phyloP scores from a whole-genome alignment of 164 flowering plant genomes.

The Chimonanthus praecox region DNA sequence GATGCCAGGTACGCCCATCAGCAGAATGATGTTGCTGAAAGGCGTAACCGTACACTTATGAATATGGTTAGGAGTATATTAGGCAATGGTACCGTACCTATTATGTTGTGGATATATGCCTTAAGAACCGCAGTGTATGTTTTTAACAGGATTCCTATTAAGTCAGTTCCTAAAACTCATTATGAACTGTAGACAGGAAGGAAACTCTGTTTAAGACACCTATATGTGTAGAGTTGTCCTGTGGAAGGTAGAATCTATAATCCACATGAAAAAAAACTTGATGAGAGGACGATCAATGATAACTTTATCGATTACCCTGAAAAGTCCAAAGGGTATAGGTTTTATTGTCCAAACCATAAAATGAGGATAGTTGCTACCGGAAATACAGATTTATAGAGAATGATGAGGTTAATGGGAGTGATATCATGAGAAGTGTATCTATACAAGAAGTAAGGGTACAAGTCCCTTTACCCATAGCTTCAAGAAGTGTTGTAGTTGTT shows the following conservation, averaged over 20 bases:
- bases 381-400: not conserved
- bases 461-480: no score
- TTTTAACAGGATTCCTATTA: not conserved
- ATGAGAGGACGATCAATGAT: no score
- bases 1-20: not conserved
- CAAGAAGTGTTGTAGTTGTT: no score
- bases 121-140: not conserved
- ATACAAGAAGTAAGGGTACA: no score
- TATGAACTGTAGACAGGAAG: no score
- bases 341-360: no score
- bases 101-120: not conserved
- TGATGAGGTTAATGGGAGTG: not conserved
- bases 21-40: slow-evolving; percentile 2
- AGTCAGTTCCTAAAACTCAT: no score
- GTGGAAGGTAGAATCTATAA: not conserved
- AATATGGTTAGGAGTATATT: not conserved
- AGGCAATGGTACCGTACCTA: not conserved
- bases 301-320: no score
- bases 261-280: not conserved
- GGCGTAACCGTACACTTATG: not conserved
- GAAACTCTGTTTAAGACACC: not conserved
- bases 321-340: no score
- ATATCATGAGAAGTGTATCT: not conserved
- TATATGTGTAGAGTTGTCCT: not conserved
- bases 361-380: not conserved